Base-by-base conservation (phyloP, 2,329 filamentous ascomycete species). In the Ophiostoma pallidulum region DNA sequence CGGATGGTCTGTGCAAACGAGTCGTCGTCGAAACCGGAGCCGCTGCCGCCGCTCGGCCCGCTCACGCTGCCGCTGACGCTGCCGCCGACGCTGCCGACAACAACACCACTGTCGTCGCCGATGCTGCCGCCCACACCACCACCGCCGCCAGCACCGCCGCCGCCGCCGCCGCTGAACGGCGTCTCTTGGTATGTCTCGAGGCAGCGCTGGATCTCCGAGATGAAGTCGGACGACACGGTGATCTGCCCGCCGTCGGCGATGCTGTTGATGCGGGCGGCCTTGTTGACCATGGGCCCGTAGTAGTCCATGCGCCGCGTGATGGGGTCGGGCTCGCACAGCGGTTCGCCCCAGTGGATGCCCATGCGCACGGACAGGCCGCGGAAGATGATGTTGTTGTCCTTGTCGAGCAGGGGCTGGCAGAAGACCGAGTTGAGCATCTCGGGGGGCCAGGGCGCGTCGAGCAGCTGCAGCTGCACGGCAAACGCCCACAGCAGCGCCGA, bases 251-350 rank as follows among this genome's bases (percentile, higher is more conserved):
- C 92, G 62, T 98, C 92, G 31, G 92, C 92, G 37, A 95, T 90
- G 19, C 87, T 84, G 7, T 88, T 92, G 55, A 98, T 94, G 68
- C 92, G 85, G 14, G 92, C 85, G 1, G 92, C 88, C 60, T 94
- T 90, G 67, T 98, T 98, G 59, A 98, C 92, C 89, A 98, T 98
- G 13, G 92, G 92, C 0, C 92, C 92, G 62, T 97, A 98, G 68
- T 98, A 98, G 60, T 98, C 92, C 92, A 98, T 98, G 53, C 92
- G 88, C 49, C 90, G 84, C 2, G 92, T 98, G 42, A 98, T 90
- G 0, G 92, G 92, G 64, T 98, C 92, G 41, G 84, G 85, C 65
- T 98, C 92, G 62, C 89, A 94, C 58, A 98, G 89, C 6, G 91
- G 92, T 51, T 86, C 82, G 55, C 92, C 92, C 78, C 85, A 98